Percentiles rank a stretch among this genome's conserved stretches.
Evolutionary conservation across 2,329 filamentous ascomycete genomes (phyloP).

Genomic region (Rhinocladiella mackenziei): DNA sequence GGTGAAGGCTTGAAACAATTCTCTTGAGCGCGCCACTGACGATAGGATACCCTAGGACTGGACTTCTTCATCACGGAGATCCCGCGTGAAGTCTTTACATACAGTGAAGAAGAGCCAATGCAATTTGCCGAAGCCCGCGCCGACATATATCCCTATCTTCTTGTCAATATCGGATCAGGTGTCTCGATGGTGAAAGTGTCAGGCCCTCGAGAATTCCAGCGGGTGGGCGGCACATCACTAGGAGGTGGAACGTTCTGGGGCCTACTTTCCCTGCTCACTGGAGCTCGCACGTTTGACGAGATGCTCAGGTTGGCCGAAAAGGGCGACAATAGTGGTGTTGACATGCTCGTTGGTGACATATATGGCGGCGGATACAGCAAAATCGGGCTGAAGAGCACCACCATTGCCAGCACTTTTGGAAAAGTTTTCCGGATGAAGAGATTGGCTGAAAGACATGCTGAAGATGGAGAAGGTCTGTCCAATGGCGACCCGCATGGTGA

Average conservation of each 20-base stretch:
- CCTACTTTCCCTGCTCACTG: constrained; percentile 81
- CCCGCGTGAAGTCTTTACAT: constrained; percentile 93
- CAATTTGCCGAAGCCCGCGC: constrained; percentile 71
- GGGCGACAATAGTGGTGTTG: constrained; percentile 88
- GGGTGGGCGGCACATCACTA: constrained; percentile 90
- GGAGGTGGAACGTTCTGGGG: constrained; percentile 98
- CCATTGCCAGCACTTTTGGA: constrained; percentile 93
- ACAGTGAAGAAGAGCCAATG: constrained; percentile 83
- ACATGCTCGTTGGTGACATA: constrained; percentile 96
- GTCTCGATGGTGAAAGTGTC: constrained; percentile 97
- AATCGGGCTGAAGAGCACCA: constrained; percentile 91
- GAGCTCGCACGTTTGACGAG: constrained; percentile 93
- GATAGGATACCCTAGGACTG: constrained; percentile 56
- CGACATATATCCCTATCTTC: constrained; percentile 92
- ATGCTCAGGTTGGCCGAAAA: constrained; percentile 89
- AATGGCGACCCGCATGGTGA: constrained; percentile 46
- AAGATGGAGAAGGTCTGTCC: constrained; percentile 61
- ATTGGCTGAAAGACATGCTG: constrained; percentile 72
- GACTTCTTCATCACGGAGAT: constrained; percentile 99
- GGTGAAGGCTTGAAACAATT: constrained; percentile 51
- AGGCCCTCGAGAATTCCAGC: constrained; percentile 77
- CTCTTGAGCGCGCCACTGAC: constrained; percentile 2
- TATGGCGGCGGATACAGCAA: constrained; percentile 90
- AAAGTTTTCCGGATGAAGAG: constrained; percentile 94
- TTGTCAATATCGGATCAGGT: constrained; percentile 96